These are phyloP conservation scores for Coemansia sp. DNA, from an alignment of 192 early-diverging fungal genomes.

Conservation along the genomic window DNA sequence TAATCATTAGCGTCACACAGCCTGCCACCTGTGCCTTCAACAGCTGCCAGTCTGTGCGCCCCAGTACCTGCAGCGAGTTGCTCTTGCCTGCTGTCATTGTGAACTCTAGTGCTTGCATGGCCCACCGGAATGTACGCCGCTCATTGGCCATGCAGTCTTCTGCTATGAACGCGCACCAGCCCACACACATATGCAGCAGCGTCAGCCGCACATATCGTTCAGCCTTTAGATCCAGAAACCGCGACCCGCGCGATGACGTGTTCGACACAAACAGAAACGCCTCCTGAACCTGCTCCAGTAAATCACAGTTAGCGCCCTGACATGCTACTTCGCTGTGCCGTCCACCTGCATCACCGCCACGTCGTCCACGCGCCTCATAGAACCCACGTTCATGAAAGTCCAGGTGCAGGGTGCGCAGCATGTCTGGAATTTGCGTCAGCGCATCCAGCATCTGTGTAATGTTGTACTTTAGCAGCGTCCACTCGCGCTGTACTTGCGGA, in stretches of 20 bases:
- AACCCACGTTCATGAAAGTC: slow-evolving; percentile 37
- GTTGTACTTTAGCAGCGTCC: slow-evolving; percentile 43
- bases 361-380: slow-evolving; percentile 14
- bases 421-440: slow-evolving; percentile 47
- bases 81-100: slow-evolving; percentile 75
- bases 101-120: slow-evolving; percentile 79
- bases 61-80: slow-evolving; percentile 67
- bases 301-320: slow-evolving; percentile 35
- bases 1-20: slow-evolving; percentile 78
- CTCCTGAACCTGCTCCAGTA: slow-evolving; percentile 50
- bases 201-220: slow-evolving; percentile 65
- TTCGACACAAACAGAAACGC: slow-evolving; percentile 52
- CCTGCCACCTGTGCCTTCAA: slow-evolving; percentile 71
- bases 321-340: slow-evolving; percentile 7
- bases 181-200: slow-evolving; percentile 71
- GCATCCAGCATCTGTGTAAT: slow-evolving; percentile 48
- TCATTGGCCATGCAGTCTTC: slow-evolving; percentile 80
- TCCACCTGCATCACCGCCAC: not conserved
- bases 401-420: slow-evolving; percentile 49
- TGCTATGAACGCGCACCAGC: slow-evolving; percentile 85
- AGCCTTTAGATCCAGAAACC: slow-evolving; percentile 60
- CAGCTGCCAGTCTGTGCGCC: slow-evolving; percentile 68
- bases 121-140: slow-evolving; percentile 80
- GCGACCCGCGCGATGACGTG: slow-evolving; percentile 63
- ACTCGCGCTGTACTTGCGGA: slow-evolving; percentile 40